Percentiles rank a stretch among this genome's conserved stretches.
Evolutionary conservation across 2,329 filamentous ascomycete species (phyloP).

Genomic region (Sporothrix globosa): DNA sequence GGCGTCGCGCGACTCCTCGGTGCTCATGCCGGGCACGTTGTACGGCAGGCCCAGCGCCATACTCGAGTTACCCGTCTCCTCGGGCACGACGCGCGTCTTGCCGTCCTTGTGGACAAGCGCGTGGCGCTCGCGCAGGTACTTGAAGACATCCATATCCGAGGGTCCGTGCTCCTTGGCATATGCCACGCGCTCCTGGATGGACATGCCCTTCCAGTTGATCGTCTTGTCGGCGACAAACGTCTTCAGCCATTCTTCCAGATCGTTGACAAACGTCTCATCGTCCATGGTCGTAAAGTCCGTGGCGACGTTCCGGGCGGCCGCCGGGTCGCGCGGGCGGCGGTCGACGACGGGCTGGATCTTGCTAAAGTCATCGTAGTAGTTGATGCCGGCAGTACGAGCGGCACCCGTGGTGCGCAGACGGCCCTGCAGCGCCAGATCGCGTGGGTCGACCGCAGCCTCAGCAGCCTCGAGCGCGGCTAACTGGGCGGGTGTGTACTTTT

Average conservation of each 20-base stretch:
- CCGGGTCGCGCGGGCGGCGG: slow-evolving; percentile 59
- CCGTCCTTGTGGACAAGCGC: slow-evolving; percentile 43
- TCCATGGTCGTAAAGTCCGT: slow-evolving; percentile 59
- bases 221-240: slow-evolving; percentile 43
- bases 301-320: slow-evolving; percentile 42
- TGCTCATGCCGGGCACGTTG: slow-evolving; percentile 57
- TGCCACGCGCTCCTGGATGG: slow-evolving; percentile 37
- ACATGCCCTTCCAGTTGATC: slow-evolving; percentile 35
- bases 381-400: slow-evolving; percentile 49
- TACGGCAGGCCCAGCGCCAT: slow-evolving; percentile 55
- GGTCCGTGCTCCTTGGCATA: slow-evolving; percentile 42
- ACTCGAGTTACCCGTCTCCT: slow-evolving; percentile 47
- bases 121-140: slow-evolving; percentile 45
- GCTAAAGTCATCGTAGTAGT: slow-evolving; percentile 83
- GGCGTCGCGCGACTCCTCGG: slow-evolving; percentile 51
- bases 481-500: slow-evolving; percentile 79
- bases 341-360: slow-evolving; percentile 78
- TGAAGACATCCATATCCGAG: slow-evolving; percentile 41
- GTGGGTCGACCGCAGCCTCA: slow-evolving; percentile 72
- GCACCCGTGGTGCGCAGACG: slow-evolving; percentile 72
- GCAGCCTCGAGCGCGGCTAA: slow-evolving; percentile 79
- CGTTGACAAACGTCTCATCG: slow-evolving; percentile 62
- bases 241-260: slow-evolving; percentile 56
- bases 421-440: slow-evolving; percentile 75
- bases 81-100: slow-evolving; percentile 27